Base-by-base conservation (phyloP, 768 basidiomycete species). In the Lactarius evosmus region DNA sequence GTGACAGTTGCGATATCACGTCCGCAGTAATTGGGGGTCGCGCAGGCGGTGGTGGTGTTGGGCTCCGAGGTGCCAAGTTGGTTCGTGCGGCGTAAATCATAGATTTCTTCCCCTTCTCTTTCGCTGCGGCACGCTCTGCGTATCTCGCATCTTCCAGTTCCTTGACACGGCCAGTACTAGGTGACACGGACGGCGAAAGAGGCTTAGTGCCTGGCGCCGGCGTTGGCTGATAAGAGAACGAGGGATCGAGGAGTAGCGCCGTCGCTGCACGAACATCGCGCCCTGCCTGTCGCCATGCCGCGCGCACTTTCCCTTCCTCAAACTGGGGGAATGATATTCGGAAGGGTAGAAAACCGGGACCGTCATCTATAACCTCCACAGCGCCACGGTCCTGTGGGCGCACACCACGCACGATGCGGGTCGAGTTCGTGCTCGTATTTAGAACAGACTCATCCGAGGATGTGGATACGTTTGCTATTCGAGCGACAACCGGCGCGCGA, bases 91-190 rank as follows among this genome's bases (percentile, higher is more conserved):
- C 86, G 68, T 92, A 92, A 56, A 93, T 93, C 73, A 85, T 80
- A n/a, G 91, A 92, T 70, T 84, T 87, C 74, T 88, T 91, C 25
- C 86, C 89, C 74, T 89, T 86, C 75, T 91, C 89, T 71, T 80
- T 86, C 62, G 79, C 79, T 36, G 87, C 85, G 22, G 80, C 83
- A 64, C 86, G 80, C 66, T 79, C 83, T 2, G 86, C 88, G 68
- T 84, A 85, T 44, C 78, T 81, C n/a, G 85, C 88, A 66, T 91
- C 87, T 41, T 90, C 88, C 29, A 90, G 72, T 71, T 89, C 89
- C 63, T 80, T 83, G 34, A 91, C 86, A 51, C 87, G 79, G 33
- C 89, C 89, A 5, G 80, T 76, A 55, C 69, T 74, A 4, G 61
- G 41, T 51, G 84, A 78, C 60, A 74, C 62, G 0, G 77, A 29